Base-by-base conservation (phyloP, 1,139 yeast genomes). In the Geotrichum candidum region DNA sequence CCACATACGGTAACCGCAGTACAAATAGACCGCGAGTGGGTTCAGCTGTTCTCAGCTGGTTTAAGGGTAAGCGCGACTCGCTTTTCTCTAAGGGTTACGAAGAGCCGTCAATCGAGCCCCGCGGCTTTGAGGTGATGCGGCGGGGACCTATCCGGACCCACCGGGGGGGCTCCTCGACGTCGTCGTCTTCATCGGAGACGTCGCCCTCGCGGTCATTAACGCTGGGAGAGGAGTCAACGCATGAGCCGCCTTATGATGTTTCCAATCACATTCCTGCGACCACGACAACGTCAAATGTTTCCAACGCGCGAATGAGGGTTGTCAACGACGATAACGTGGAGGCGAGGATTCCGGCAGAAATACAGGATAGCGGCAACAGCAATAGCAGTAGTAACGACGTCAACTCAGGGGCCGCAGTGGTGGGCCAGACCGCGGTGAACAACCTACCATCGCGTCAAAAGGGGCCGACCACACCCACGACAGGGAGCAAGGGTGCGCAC, bases 81-180 rank as follows among this genome's bases (percentile, higher is more conserved):
- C 15, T 56, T 11, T 46, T 55, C 41, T 45, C 50, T 3, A 25
- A 23, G 25, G 52, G 52, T 3, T 25, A 48, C 13, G 55, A 31
- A 23, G 57, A 46, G 7, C 35, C 41, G 41, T 46, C 61, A 18
- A 45, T 62, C 9, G 60, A 63, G 29, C 66, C 64, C 1, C 54
- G 61, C 48, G 72, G 72, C 18, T 69, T 69, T 62, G 70, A 69
- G 61, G 72, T 69, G n/a, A 58, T 69, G 61, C 64, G 69, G 27
- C 63, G 72, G 11, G 71, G 67, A 45, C 70, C 68, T 1, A 69
- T 69, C 38, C 60, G 61, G 51, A 63, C 65, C 11, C 58, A 64
- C 51, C 57, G 38, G 45, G 13, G 11, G 15, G 23, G 5, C 23
- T 53, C 56, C 3, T n/a, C 13, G 23, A n/a, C 27, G 27, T 15